Evolutionary conservation across 495 filamentous ascomycete species (phyloP).

Genomic region (Tetracladium setigerum): DNA sequence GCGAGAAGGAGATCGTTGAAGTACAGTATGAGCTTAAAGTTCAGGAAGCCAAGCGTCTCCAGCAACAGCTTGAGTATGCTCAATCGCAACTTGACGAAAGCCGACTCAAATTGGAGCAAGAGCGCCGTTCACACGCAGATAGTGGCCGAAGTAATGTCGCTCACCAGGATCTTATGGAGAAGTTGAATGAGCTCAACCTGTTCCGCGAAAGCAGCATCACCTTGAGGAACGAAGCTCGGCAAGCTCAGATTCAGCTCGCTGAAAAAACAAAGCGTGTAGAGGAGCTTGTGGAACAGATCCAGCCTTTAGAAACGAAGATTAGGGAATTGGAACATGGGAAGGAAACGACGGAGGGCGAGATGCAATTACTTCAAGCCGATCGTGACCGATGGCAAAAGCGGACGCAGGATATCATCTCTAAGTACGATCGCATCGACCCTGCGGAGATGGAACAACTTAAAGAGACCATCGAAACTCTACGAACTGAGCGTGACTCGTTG

Average conservation of each 20-base stretch:
- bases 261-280: conserved; percentile 69
- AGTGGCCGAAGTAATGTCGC: conserved; percentile 59
- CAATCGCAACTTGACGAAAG: conserved; percentile 81
- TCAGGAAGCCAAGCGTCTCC: conserved; percentile 77
- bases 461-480: conserved; percentile 48
- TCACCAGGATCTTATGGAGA: conserved; percentile 86
- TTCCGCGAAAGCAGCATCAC: conserved; percentile 90
- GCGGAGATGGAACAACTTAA: conserved; percentile 84
- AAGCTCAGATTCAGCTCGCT: conserved; percentile 62
- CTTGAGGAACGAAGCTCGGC: conserved; percentile 74
- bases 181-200: conserved; percentile 87
- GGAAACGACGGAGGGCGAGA: conserved; percentile 74
- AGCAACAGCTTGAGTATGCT: conserved; percentile 82
- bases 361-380: conserved; percentile 77
- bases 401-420: conserved; percentile 87
- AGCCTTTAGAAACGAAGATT: conserved; percentile 73
- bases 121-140: conserved; percentile 70
- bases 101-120: conserved; percentile 77
- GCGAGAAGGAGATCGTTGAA: conserved; percentile 95
- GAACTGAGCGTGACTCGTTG: conserved; percentile 65
- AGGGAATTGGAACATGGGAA: conserved; percentile 72
- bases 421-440: conserved; percentile 92
- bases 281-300: conserved; percentile 64
- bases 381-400: conserved; percentile 89
- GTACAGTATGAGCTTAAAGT: conserved; percentile 84